A percentile compares a stretch with the other conserved stretches of the same genome.
Evolutionary conservation across 2,329 filamentous ascomycete genomes (phyloP).

Genomic region (Pseudopithomyces maydicus): DNA sequence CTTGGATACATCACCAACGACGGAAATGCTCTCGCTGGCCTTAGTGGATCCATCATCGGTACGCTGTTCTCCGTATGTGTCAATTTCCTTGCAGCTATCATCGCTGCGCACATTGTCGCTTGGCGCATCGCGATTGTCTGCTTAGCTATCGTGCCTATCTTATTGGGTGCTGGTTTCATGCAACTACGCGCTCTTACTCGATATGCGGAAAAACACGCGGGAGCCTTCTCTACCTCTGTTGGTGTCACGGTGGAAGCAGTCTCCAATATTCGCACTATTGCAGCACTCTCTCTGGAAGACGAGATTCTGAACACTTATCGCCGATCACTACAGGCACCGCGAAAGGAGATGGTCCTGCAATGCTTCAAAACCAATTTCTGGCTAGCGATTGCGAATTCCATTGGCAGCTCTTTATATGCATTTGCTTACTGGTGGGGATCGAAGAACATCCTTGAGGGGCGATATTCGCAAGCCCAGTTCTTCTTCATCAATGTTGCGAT

Average conservation of each 20-base stretch:
- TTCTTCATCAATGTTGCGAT: conserved; percentile 75
- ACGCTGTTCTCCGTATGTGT: conserved; percentile 70
- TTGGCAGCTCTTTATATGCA: conserved; percentile 72
- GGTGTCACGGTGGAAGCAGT: conserved; percentile 59
- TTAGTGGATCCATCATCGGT: conserved; percentile 73
- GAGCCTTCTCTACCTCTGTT: conserved; percentile 57
- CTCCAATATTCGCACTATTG: conserved; percentile 58
- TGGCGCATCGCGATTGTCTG: conserved; percentile 80
- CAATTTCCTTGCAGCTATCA: conserved; percentile 70
- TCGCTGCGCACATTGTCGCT: conserved; percentile 71
- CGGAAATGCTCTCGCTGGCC: conserved; percentile 67
- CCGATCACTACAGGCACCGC: conserved; percentile 52
- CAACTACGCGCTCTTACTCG: conserved; percentile 65
- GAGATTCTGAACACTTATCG: conserved; percentile 54
- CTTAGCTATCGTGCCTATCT: conserved; percentile 69
- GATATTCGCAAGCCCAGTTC: conserved; percentile 71
- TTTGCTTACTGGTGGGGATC: conserved; percentile 83
- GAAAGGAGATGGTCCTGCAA: conserved; percentile 55
- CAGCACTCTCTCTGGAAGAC: conserved; percentile 57
- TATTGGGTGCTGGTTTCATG: conserved; percentile 72
- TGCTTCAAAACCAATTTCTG: conserved; percentile 62
- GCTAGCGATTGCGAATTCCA: conserved; percentile 64
- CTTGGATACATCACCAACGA: conserved; percentile 73
- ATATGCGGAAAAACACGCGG: conserved; percentile 61
- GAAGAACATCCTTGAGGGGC: conserved; percentile 68